A percentile compares a stretch with the other conserved stretches of the same genome.
Conservation (phyloP, 2,329 filamentous ascomycete genomes). For the Diaporthe ampelina region DNA sequence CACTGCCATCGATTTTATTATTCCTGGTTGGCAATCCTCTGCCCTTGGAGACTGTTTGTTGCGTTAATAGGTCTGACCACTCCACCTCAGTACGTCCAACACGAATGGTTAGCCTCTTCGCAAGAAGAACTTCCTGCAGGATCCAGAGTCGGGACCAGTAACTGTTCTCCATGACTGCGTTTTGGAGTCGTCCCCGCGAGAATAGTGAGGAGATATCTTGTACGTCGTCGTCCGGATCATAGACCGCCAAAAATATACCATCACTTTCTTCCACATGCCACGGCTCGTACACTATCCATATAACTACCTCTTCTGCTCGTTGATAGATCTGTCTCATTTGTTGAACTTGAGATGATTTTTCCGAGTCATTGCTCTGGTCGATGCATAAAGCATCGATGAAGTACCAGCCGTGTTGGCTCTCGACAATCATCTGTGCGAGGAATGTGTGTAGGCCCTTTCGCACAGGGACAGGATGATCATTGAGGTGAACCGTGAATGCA, state of each 20-base stretch:
- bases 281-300: background rate
- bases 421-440: background rate
- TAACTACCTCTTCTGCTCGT: background rate
- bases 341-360: background rate
- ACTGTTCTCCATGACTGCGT: background rate
- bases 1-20: too few relatives aligned
- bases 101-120: background rate
- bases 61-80: background rate
- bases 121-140: background rate
- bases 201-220: background rate
- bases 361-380: background rate
- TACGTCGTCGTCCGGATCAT: background rate
- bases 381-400: background rate
- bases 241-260: background rate
- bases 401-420: background rate
- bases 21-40: too few relatives aligned
- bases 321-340: background rate
- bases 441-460: background rate
- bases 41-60: rapidly evolving
- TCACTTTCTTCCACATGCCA: too few relatives aligned
- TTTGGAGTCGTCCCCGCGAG: background rate
- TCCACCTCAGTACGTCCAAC: background rate
- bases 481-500: background rate
- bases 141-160: background rate
- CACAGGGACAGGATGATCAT: background rate